Percentiles rank a stretch among this genome's conserved stretches.
Conservation (phyloP, 352 stramenopile species). For the Blastocystis sp. region DNA sequence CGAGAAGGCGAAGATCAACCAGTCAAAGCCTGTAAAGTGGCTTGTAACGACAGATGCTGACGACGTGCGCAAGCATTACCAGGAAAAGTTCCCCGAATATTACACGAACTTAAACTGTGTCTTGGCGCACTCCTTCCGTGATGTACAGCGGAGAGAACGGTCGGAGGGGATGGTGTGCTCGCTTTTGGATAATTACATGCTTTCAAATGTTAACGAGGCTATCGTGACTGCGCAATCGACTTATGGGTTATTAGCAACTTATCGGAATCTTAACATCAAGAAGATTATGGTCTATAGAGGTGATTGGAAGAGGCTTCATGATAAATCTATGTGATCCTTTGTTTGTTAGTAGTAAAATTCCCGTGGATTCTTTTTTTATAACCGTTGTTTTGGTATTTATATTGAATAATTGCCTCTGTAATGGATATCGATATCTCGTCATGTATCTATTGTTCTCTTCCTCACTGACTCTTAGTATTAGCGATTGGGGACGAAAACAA, state of each 20-base stretch:
- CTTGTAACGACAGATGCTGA: not conserved
- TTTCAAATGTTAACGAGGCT: not conserved
- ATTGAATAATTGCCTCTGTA: not conserved
- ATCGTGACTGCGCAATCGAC: not conserved
- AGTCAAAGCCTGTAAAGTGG: constrained; percentile 23
- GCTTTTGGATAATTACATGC: constrained; percentile 26
- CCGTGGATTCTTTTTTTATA: too few relatives aligned
- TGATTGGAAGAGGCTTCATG: not conserved
- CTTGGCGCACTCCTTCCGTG: constrained; percentile 11
- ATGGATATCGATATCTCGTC: constrained; percentile 36
- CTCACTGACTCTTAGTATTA: not conserved
- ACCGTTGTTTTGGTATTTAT: not conserved
- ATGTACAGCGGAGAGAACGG: not conserved
- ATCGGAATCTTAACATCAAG: constrained; percentile 18
- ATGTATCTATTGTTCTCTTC: not conserved
- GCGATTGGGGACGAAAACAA: not conserved
- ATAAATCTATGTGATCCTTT: not conserved
- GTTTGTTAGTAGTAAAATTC: not conserved
- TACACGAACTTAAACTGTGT: not conserved
- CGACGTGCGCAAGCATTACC: not conserved
- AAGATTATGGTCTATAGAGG: constrained; percentile 36
- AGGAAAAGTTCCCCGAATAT: not conserved
- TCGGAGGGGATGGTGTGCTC: constrained; percentile 24
- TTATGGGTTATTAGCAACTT: constrained; percentile 2
- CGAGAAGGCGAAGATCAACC: not conserved